These are phyloP conservation scores for Teunomyces lycoperdinae DNA, from an alignment of 805 yeast genomes.

Conservation along the genomic window DNA sequence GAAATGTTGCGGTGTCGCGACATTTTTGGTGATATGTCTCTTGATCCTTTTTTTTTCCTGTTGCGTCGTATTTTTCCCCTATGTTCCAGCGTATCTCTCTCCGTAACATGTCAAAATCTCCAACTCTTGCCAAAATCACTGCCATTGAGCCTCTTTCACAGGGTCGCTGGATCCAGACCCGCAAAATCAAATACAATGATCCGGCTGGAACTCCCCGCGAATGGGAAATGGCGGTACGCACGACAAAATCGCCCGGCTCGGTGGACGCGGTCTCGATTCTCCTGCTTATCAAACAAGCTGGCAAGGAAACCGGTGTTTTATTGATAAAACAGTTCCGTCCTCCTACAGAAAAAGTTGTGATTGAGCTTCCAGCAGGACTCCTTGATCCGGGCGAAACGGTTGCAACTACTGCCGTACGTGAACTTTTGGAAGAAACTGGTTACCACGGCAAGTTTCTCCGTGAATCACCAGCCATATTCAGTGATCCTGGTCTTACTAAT, in stretches of 20 bases:
- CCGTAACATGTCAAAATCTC: slow-evolving; percentile 19
- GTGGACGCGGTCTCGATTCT: slow-evolving; percentile 91
- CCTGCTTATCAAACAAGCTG: slow-evolving; percentile 60
- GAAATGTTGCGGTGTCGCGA: neutral
- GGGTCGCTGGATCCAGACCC: slow-evolving; percentile 50
- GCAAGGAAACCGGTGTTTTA: slow-evolving; percentile 39
- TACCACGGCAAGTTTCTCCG: slow-evolving; percentile 63
- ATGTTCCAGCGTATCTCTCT: neutral
- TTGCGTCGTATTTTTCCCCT: neutral
- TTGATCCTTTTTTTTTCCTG: too few species aligned
- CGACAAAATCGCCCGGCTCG: slow-evolving; percentile 51
- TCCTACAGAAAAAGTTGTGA: slow-evolving; percentile 82
- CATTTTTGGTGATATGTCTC: neutral
- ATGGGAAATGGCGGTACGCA: slow-evolving; percentile 90
- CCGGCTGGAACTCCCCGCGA: slow-evolving; percentile 66
- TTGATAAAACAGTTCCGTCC: slow-evolving; percentile 92
- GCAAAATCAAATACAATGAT: slow-evolving; percentile 66
- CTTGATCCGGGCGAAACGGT: slow-evolving; percentile 80
- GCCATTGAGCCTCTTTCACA: slow-evolving; percentile 32
- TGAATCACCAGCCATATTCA: slow-evolving; percentile 42
- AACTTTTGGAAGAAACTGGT: slow-evolving; percentile 90
- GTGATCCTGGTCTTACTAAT: slow-evolving; percentile 86
- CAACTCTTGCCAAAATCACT: slow-evolving; percentile 31
- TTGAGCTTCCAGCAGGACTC: slow-evolving; percentile 95
- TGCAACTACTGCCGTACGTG: slow-evolving; percentile 81